Evolutionary conservation across 2,329 filamentous ascomycete genomes (phyloP).

Genomic region (Ascochyta fabae): DNA sequence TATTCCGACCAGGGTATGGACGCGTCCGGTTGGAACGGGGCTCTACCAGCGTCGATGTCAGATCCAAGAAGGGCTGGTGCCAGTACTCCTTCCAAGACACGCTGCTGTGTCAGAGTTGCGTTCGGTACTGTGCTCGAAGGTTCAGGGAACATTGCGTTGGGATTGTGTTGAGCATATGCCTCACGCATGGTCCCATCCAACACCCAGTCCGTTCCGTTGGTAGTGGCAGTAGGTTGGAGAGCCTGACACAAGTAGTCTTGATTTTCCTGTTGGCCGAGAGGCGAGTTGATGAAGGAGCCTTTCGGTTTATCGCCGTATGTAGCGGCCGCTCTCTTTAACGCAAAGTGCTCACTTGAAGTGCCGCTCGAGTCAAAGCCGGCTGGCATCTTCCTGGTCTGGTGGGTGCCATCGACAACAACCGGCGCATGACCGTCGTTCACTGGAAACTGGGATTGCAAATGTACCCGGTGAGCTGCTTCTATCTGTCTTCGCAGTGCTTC

Average conservation of each 20-base stretch:
- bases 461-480: conserved; percentile 33
- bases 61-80: conserved; percentile 35
- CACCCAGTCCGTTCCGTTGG: conserved; percentile 20
- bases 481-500: conserved; percentile 20
- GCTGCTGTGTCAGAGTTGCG: conserved; percentile 50
- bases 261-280: not conserved
- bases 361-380: not conserved
- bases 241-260: not conserved
- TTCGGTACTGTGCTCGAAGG: conserved; percentile 53
- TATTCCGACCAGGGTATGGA: conserved; percentile 49
- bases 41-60: conserved; percentile 19
- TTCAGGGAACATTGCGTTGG: conserved; percentile 49
- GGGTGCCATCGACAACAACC: not conserved
- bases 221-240: not conserved
- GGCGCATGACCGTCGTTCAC: conserved; percentile 12
- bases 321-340: conserved; percentile 4
- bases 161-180: conserved; percentile 50
- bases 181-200: conserved; percentile 44
- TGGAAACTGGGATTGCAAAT: conserved; percentile 26
- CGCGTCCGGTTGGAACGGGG: conserved; percentile 32
- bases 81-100: conserved; percentile 47
- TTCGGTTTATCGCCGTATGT: conserved; percentile 23
- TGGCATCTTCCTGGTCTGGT: not conserved
- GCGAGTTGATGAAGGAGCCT: conserved; percentile 13
- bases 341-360: not conserved